Base-by-base conservation (phyloP, 2,329 filamentous ascomycete species). In the Colletotrichum navitas region DNA sequence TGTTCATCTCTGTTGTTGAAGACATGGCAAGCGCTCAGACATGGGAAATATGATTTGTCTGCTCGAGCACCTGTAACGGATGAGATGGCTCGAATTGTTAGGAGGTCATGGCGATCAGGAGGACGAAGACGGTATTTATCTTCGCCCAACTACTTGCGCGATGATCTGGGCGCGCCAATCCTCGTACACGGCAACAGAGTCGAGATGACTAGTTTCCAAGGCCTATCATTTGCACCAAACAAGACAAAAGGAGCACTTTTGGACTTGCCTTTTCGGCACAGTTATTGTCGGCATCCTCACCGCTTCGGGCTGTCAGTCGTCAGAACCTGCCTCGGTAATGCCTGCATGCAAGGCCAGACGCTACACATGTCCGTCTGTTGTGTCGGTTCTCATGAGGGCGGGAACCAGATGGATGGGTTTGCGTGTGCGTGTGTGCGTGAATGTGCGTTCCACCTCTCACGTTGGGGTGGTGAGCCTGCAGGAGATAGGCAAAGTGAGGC, bases 1-100 rank as follows among this genome's bases (percentile, higher is more conserved):
- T 85, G 79, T 90, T 90, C 82, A 88, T 84, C 63, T 78, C 74
- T 61, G 75, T 74, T n/a, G 77, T 45, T 45, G 63, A 64, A 55
- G 69, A 36, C 69, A 70, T 71, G 70, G 18, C 55, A 62, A 51
- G 21, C 14, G 47, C 32, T 65, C 36, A 14, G 36, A 36, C 66
- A 58, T 66, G 45, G 24, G 24, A 43, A n/a, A 56, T 26, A 36
- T 52, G 66, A 72, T 61, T 41, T 66, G 56, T 62, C 45, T 56
- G 26, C 56, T 62, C 61, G 18, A 51, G 36, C 29, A 34, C 26
- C 56, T 36, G 58, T 34, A 36, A 43, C 32, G 60, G 43, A 49
- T 34, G 36, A 58, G 63, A 67, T 62, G 55, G 58, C 51, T 43
- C 59, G 55, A 29, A 54, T 26, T 51, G 14, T 58, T 60, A 49